A percentile compares a stretch with the other conserved stretches of the same genome.
Conservation (phyloP, 1,284 basidiomycete species). For the Amylostereum areolatum region DNA sequence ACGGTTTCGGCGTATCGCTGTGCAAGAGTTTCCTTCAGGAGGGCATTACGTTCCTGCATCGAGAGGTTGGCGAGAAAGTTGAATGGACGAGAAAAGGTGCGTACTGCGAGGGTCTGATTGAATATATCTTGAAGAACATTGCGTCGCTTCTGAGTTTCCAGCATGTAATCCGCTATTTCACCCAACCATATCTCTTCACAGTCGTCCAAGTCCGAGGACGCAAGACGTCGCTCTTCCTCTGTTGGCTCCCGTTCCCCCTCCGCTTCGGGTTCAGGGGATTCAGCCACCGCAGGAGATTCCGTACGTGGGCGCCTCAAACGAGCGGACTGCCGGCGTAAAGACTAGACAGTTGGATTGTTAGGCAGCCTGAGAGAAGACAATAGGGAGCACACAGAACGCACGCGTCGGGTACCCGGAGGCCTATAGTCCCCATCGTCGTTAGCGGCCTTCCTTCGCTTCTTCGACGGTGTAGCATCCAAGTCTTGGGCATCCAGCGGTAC, state of each 20-base stretch:
- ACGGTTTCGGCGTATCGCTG: conserved; percentile 61
- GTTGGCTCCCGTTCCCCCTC: conserved; percentile 23
- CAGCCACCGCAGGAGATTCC: conserved; percentile 27
- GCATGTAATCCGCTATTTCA: conserved; percentile 60
- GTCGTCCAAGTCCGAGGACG: conserved; percentile 73
- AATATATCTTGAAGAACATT: conserved; percentile 68
- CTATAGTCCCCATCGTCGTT: conserved; percentile 52
- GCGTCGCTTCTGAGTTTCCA: conserved; percentile 66
- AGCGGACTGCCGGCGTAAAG: conserved; percentile 34
- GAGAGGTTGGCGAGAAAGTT: conserved; percentile 1
- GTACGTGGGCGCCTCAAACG: conserved; percentile 34
- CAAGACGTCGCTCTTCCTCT: conserved; percentile 42
- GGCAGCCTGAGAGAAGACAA: background rate
- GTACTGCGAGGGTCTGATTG: conserved; percentile 54
- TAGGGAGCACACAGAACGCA: conserved; percentile 27
- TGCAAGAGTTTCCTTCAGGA: conserved; percentile 54
- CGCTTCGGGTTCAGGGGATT: conserved; percentile 26
- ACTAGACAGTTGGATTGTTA: conserved; percentile 25
- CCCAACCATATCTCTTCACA: conserved; percentile 68
- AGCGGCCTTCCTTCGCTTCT: conserved; percentile 45
- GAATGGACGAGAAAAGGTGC: conserved; percentile 15
- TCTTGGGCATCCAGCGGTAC: no score
- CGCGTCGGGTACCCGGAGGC: conserved; percentile 46
- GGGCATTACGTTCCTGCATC: conserved; percentile 58
- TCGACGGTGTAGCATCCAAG: conserved; percentile 8